phyloP scores from a whole-genome alignment of 371 early-diverging fungal genomes.

The Saksenaea vasiformis region DNA sequence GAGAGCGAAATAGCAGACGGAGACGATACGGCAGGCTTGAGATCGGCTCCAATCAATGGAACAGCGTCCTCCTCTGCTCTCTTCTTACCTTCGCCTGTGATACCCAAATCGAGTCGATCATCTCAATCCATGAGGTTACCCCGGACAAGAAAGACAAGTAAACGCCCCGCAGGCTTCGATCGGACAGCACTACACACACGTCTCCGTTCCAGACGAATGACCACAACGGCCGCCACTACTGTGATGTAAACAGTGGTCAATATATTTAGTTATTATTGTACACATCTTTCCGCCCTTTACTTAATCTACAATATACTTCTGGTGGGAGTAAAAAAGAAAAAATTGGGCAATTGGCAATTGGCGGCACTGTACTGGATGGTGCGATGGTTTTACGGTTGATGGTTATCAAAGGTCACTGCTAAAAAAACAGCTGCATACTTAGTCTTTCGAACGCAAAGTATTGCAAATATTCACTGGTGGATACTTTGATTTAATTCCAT shows the following conservation, averaged over 20 bases:
- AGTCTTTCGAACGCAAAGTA: too few species aligned
- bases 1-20: not conserved
- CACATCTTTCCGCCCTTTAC: not conserved
- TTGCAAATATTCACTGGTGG: too few species aligned
- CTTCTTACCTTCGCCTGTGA: not conserved
- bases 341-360: too few species aligned
- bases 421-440: too few species aligned
- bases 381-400: too few species aligned
- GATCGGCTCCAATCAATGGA: slow-evolving; percentile 9
- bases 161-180: slow-evolving; percentile 19
- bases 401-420: too few species aligned
- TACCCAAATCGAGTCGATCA: slow-evolving; percentile 3
- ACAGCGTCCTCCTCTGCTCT: slow-evolving; percentile 6
- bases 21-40: slow-evolving; percentile 2
- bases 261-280: not conserved
- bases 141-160: slow-evolving; percentile 24
- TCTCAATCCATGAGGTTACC: slow-evolving; percentile 16
- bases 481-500: too few species aligned
- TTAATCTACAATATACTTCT: not conserved
- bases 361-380: too few species aligned
- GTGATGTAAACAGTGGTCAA: not conserved
- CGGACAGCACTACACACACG: slow-evolving; percentile 17
- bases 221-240: slow-evolving; percentile 10
- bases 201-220: slow-evolving; percentile 15
- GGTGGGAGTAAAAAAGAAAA: not conserved